These are phyloP conservation scores for Podospora comata DNA, from an alignment of 495 filamentous ascomycete species.

Conservation along the genomic window DNA sequence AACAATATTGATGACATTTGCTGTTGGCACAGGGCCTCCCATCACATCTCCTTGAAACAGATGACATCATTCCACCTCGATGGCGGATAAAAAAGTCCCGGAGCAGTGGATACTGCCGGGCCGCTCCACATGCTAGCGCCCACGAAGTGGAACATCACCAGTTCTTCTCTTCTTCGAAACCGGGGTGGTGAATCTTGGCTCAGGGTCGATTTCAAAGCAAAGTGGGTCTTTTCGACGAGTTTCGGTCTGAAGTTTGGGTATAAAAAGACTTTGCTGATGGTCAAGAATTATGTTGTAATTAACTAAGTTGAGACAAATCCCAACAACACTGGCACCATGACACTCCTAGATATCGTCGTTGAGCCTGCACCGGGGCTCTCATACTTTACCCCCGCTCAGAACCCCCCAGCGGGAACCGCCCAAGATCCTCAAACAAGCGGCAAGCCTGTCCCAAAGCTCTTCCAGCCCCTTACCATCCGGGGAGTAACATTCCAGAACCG, in stretches of 20 bases:
- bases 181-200: background rate
- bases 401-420: conserved; percentile 63
- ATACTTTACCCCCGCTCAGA: conserved; percentile 67
- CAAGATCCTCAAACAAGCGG: conserved; percentile 57
- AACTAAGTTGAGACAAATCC: no score
- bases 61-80: background rate
- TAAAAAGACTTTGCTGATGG: no score
- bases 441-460: conserved; percentile 62
- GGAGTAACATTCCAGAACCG: conserved; percentile 31
- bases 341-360: background rate
- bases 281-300: no score
- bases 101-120: background rate
- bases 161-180: background rate
- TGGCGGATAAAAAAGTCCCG: background rate
- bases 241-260: background rate
- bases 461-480: conserved; percentile 54
- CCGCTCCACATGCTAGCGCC: background rate
- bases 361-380: conserved; percentile 46
- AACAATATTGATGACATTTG: no score
- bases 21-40: no score
- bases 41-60: background rate
- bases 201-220: background rate
- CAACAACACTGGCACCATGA: background rate
- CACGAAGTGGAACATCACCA: background rate
- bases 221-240: background rate